Conservation (phyloP, 306 rosid genomes). For the Senna siamea region DNA sequence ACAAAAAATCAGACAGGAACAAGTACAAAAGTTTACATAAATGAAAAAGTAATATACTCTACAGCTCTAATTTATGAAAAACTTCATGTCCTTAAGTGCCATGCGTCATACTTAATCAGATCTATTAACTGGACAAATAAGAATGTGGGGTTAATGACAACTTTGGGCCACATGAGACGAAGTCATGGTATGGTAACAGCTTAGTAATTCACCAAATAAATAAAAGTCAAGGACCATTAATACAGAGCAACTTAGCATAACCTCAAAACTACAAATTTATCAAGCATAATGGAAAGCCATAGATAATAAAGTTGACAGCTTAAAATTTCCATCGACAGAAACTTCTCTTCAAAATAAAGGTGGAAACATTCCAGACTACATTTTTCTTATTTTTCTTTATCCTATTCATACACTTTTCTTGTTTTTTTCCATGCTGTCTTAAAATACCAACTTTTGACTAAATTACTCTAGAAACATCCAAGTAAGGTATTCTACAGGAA, state of each 20-base stretch:
- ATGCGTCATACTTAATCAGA: constrained; percentile 5
- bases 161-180: too few species aligned
- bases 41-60: not conserved
- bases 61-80: constrained; percentile 10
- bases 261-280: constrained; percentile 2
- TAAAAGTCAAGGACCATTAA: not conserved
- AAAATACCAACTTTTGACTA: constrained; percentile 9
- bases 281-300: too few species aligned
- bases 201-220: too few species aligned
- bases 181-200: too few species aligned
- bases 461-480: constrained; percentile 1
- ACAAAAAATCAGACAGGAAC: too few species aligned
- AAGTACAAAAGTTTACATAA: not conserved
- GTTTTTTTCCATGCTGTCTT: constrained; percentile 8
- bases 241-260: not conserved
- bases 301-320: not conserved
- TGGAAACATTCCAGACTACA: not conserved
- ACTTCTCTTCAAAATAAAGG: not conserved
- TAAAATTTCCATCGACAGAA: not conserved
- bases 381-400: not conserved
- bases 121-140: not conserved
- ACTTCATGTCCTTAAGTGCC: too few species aligned
- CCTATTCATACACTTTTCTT: not conserved
- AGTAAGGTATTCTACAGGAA: constrained; percentile 7
- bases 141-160: too few species aligned